Evolutionary conservation across 352 stramenopile genomes (phyloP).

Genomic region (Pythium dissotocum): DNA sequence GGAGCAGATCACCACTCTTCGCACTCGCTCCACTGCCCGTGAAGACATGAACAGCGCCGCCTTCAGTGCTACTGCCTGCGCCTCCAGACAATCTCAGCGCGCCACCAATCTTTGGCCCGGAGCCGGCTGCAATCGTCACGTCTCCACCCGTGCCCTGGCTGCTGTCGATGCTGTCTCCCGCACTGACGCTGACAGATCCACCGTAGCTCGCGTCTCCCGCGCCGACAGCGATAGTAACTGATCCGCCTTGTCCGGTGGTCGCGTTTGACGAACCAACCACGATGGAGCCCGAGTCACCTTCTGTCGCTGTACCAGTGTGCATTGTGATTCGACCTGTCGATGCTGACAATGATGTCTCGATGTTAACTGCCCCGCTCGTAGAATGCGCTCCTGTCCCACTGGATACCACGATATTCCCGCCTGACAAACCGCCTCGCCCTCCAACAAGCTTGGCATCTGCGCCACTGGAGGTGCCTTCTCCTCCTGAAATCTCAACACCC

Average conservation of each 20-base stretch:
- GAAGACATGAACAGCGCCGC: background rate
- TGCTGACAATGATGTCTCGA: background rate
- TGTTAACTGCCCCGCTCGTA: background rate
- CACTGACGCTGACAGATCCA: constrained; percentile 6
- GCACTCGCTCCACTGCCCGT: background rate
- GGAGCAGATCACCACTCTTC: constrained; percentile 1
- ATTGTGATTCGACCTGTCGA: background rate
- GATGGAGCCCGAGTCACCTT: constrained; percentile 2
- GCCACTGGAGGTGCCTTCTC: background rate
- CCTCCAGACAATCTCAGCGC: background rate
- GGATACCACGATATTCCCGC: background rate
- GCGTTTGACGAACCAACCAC: background rate
- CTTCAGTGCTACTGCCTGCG: background rate
- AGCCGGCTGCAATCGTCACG: background rate
- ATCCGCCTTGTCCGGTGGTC: constrained; percentile 15
- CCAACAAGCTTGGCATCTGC: background rate
- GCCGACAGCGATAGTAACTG: constrained; percentile 18
- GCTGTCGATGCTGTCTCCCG: constrained; percentile 1
- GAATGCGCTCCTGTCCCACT: constrained; percentile 2
- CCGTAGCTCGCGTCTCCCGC: constrained; percentile 14
- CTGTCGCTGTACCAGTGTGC: background rate
- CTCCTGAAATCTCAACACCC: background rate
- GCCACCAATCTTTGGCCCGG: background rate
- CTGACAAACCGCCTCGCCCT: background rate
- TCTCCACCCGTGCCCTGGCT: background rate